Percentiles rank a stretch among this genome's conserved stretches.
phyloP scores from a whole-genome alignment of 2,329 filamentous ascomycete genomes.

The Trichoderma atroviride region DNA sequence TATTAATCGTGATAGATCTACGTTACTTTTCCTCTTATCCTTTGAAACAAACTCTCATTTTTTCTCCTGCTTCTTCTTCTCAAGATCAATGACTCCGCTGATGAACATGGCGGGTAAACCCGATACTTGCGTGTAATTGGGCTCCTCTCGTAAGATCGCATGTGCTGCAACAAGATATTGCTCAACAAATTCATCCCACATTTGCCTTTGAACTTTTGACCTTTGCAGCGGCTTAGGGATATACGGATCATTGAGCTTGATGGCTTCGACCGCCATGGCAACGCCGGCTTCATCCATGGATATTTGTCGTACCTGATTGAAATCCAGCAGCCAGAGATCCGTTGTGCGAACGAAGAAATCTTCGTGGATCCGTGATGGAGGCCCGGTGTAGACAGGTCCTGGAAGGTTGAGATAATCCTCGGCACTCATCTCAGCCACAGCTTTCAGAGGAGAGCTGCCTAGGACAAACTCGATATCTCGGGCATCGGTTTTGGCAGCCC shows the following conservation, averaged over 20 bases:
- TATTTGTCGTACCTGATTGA: constrained; percentile 36
- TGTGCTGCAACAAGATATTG: constrained; percentile 4
- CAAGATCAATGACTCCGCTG: neutral
- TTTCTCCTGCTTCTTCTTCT: neutral
- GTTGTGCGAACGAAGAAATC: constrained; percentile 28
- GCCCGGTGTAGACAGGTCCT: neutral
- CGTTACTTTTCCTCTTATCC: no score
- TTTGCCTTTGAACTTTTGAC: neutral
- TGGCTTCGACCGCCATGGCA: constrained; percentile 29
- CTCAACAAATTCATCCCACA: constrained; percentile 27
- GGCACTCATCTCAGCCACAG: neutral
- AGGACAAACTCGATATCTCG: constrained; percentile 41
- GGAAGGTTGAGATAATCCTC: neutral
- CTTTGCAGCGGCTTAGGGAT: constrained; percentile 29
- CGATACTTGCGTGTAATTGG: neutral
- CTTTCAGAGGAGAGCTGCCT: constrained; percentile 29
- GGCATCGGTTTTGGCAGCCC: constrained; percentile 36
- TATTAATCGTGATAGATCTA: no score
- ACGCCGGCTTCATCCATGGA: constrained; percentile 32
- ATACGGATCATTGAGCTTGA: constrained; percentile 33
- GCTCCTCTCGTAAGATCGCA: neutral
- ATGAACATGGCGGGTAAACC: constrained; percentile 21
- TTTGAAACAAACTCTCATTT: no score
- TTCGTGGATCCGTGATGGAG: neutral
- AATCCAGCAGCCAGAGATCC: constrained; percentile 39